phyloP scores from a whole-genome alignment of 805 yeast species.

The Candida maltosa region DNA sequence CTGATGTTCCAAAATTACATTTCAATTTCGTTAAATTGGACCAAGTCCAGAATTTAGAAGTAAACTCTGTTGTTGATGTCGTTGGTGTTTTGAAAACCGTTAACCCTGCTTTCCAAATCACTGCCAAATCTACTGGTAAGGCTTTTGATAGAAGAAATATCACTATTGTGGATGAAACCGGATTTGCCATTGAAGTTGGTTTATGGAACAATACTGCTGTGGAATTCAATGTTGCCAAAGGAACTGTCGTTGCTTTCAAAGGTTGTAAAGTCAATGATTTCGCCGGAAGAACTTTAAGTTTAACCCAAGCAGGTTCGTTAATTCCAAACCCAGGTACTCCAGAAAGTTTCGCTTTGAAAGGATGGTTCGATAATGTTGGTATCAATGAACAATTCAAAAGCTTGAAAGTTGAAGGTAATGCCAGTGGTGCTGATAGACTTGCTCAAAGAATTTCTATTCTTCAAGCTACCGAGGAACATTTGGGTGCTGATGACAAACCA shows the following conservation, averaged over 20 bases:
- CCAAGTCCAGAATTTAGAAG: constrained; percentile 63
- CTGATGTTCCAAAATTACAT: constrained; percentile 73
- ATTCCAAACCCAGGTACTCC: constrained; percentile 82
- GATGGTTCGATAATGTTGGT: constrained; percentile 92
- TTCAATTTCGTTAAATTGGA: constrained; percentile 73
- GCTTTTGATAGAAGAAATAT: constrained; percentile 92
- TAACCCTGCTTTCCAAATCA: constrained; percentile 70
- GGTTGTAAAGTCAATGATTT: constrained; percentile 88
- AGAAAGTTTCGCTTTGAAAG: constrained; percentile 83
- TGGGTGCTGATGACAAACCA: constrained; percentile 77
- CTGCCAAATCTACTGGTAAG: constrained; percentile 84
- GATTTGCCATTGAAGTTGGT: constrained; percentile 72
- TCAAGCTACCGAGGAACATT: constrained; percentile 61
- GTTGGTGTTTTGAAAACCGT: constrained; percentile 82
- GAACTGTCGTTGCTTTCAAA: constrained; percentile 86
- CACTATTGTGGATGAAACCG: constrained; percentile 79
- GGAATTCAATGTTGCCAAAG: constrained; percentile 69
- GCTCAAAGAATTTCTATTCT: constrained; percentile 62
- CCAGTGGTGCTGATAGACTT: constrained; percentile 36
- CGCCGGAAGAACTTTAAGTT: constrained; percentile 78
- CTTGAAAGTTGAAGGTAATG: constrained; percentile 48
- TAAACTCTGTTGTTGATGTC: constrained; percentile 76
- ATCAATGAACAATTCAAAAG: constrained; percentile 57
- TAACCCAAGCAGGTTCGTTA: constrained; percentile 75
- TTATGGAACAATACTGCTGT: constrained; percentile 88